phyloP scores from a whole-genome alignment of 2,329 filamentous ascomycete genomes.

The Clonostachys sp. region DNA sequence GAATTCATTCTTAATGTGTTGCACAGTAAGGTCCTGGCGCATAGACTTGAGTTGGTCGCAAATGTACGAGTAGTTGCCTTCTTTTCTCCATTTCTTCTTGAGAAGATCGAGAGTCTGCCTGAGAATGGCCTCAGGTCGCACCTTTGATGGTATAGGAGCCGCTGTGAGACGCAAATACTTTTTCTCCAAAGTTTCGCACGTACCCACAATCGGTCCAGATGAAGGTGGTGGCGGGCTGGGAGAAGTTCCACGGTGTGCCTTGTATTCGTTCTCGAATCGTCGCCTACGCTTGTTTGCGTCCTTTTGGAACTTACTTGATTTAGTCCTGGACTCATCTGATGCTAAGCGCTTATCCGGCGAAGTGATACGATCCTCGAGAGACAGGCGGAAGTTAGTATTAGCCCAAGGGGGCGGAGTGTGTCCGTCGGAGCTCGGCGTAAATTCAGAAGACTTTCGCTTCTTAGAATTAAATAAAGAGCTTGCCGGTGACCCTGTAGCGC shows the following conservation, averaged over 20 bases:
- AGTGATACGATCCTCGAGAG: constrained; percentile 72
- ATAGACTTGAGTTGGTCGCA: constrained; percentile 99
- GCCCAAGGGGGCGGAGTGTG: constrained; percentile 63
- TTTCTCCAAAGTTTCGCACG: constrained; percentile 82
- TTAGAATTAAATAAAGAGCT: constrained; percentile 38
- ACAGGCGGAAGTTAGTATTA: constrained; percentile 54
- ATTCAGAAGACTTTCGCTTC: constrained; percentile 79
- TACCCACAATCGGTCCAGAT: constrained; percentile 76
- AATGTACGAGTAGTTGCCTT: constrained; percentile 94
- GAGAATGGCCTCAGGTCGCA: constrained; percentile 77
- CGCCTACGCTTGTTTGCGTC: constrained; percentile 88
- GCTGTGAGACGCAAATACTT: constrained; percentile 90
- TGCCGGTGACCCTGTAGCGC: neutral
- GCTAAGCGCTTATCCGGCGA: constrained; percentile 33
- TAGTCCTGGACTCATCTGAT: constrained; percentile 27
- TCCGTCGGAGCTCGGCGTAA: constrained; percentile 33
- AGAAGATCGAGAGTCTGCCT: constrained; percentile 81
- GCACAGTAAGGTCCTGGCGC: constrained; percentile 95
- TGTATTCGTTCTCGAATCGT: constrained; percentile 72
- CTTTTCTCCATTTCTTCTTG: constrained; percentile 90
- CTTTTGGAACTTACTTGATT: constrained; percentile 84
- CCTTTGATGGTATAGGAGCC: constrained; percentile 80
- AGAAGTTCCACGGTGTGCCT: constrained; percentile 52
- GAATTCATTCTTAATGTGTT: constrained; percentile 94
- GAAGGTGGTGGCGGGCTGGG: constrained; percentile 49